Percentiles rank a stretch among this genome's conserved stretches.
phyloP scores from a whole-genome alignment of 192 early-diverging fungal genomes.

The Physocladia obscura region DNA sequence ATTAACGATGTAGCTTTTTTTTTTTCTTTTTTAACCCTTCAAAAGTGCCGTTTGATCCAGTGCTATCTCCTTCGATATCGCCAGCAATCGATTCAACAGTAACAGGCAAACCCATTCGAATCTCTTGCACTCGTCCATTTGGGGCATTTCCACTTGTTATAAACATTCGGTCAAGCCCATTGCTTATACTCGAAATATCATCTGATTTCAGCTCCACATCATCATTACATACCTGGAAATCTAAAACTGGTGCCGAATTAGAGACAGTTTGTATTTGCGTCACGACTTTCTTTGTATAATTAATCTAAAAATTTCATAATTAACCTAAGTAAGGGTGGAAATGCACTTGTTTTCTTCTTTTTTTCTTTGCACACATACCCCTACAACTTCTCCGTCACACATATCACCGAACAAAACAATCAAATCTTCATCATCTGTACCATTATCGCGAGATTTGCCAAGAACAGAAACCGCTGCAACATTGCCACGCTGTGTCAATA shows the following conservation, averaged over 20 bases:
- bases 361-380: conserved; percentile 14
- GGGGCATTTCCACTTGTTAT: conserved; percentile 27
- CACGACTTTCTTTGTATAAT: neutral
- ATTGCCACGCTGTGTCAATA: neutral
- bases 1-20: no score
- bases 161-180: conserved; percentile 23
- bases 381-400: conserved; percentile 40
- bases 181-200: neutral
- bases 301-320: neutral
- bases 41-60: no score
- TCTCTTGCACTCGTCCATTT: conserved; percentile 19
- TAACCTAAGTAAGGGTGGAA: neutral
- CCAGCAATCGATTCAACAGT: neutral
- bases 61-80: conserved; percentile 15
- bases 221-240: conserved; percentile 33
- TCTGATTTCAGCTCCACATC: no score
- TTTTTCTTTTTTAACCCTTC: no score
- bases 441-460: no score
- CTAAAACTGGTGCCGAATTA: conserved; percentile 40
- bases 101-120: conserved; percentile 20
- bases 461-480: no score
- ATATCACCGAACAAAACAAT: conserved; percentile 38
- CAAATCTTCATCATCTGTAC: neutral
- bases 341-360: neutral
- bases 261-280: neutral